These are phyloP conservation scores for Cucumis melo DNA, from an alignment of 306 rosid species.

Conservation along the genomic window DNA sequence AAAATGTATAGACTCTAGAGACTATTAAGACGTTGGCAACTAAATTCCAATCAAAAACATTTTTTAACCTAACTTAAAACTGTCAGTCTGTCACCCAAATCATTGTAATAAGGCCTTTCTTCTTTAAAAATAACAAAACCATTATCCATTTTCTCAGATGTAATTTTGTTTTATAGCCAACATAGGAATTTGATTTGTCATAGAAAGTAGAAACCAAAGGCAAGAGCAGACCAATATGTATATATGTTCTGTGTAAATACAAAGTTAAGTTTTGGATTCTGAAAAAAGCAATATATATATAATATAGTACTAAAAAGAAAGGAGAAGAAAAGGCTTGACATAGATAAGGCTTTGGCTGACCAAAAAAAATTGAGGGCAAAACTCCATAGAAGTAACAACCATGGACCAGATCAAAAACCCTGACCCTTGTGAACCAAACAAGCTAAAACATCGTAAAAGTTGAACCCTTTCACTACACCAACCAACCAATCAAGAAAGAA, in stretches of 20 bases:
- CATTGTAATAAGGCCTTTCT: too few species aligned
- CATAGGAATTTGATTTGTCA: background rate
- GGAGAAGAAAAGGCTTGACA: background rate
- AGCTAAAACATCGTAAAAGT: conserved; percentile 1
- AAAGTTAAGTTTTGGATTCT: background rate
- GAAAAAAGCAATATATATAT: background rate
- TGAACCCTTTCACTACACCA: background rate
- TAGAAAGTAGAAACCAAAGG: background rate
- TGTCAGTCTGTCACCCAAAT: too few species aligned
- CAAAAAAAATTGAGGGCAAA: background rate
- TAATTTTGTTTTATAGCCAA: background rate
- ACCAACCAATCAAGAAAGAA: background rate
- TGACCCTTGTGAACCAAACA: conserved; percentile 19
- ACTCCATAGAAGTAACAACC: background rate
- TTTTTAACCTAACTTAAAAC: too few species aligned
- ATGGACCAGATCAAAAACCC: conserved; percentile 27
- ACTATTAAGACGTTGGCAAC: too few species aligned
- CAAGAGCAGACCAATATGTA: background rate
- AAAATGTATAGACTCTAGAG: too few species aligned
- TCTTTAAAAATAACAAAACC: too few species aligned
- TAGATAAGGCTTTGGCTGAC: background rate
- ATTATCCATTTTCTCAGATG: background rate
- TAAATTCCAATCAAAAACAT: too few species aligned
- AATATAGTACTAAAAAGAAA: background rate
- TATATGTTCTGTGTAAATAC: background rate